These are phyloP conservation scores for Periconia digitata DNA, from an alignment of 2,329 filamentous ascomycete species.

Conservation along the genomic window DNA sequence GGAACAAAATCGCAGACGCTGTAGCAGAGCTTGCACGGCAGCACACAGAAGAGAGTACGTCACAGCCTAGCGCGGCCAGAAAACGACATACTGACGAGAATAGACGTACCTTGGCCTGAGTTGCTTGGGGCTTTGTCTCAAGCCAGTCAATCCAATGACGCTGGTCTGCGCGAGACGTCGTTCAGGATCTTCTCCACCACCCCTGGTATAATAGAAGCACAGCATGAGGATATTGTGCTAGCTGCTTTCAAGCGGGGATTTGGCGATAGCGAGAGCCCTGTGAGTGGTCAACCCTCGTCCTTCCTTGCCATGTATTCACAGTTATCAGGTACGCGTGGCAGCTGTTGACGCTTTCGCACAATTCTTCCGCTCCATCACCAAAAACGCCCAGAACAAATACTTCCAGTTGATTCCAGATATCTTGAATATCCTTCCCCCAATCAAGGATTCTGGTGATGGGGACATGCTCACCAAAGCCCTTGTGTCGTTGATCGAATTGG, in stretches of 20 bases:
- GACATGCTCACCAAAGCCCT: constrained; percentile 90
- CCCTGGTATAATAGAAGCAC: constrained; percentile 91
- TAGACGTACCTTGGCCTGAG: constrained; percentile 86
- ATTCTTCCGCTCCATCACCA: constrained; percentile 88
- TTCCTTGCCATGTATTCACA: constrained; percentile 9
- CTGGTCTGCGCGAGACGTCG: constrained; percentile 84
- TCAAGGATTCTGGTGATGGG: constrained; percentile 88
- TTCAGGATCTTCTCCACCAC: constrained; percentile 96
- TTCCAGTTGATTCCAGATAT: constrained; percentile 85
- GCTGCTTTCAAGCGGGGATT: constrained; percentile 90
- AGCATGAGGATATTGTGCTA: constrained; percentile 89
- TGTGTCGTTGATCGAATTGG: constrained; percentile 87
- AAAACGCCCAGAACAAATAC: constrained; percentile 88
- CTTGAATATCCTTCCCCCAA: constrained; percentile 88
- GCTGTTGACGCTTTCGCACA: constrained; percentile 96
- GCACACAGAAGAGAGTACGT: constrained; percentile 86
- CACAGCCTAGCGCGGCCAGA: not conserved
- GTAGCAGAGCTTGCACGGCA: constrained; percentile 93
- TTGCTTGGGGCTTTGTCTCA: constrained; percentile 84
- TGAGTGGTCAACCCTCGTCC: constrained; percentile 42
- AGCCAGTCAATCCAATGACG: constrained; percentile 81
- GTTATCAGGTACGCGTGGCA: constrained; percentile 76
- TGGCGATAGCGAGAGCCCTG: constrained; percentile 79
- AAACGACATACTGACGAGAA: constrained; percentile 7
- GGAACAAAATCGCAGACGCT: constrained; percentile 97